phyloP scores from a whole-genome alignment of 192 early-diverging fungal genomes.

The Dimargaris cristalligena region DNA sequence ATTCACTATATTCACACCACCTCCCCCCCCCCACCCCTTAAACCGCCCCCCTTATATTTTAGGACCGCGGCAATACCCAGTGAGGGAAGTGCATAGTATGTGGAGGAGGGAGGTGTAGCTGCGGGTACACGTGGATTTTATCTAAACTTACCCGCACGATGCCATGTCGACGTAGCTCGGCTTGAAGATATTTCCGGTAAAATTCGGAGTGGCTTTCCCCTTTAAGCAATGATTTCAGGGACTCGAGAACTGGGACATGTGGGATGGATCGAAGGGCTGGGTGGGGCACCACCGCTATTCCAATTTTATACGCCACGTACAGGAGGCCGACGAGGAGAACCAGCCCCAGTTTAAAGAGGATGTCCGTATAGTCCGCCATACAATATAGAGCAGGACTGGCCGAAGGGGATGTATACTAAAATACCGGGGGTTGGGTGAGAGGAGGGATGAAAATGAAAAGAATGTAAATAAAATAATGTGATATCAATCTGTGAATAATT shows the following conservation, averaged over 20 bases:
- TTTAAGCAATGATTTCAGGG: background rate
- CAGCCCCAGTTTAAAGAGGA: too few relatives aligned
- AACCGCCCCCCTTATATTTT: background rate
- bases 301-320: too few relatives aligned
- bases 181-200: background rate
- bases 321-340: too few relatives aligned
- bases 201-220: slow-evolving; percentile 8
- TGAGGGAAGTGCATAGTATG: background rate
- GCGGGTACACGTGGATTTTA: background rate
- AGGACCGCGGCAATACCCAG: background rate
- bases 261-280: background rate
- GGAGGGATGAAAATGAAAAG: too few relatives aligned
- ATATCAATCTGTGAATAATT: too few relatives aligned
- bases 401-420: too few relatives aligned
- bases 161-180: background rate
- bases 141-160: slow-evolving; percentile 6
- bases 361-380: too few relatives aligned
- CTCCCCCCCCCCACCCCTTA: background rate
- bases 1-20: background rate
- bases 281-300: background rate
- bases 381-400: too few relatives aligned
- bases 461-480: too few relatives aligned
- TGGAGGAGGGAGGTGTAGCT: background rate
- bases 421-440: too few relatives aligned
- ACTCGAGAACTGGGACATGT: background rate